Percentiles rank a stretch among this genome's conserved stretches.
These are phyloP conservation scores for Russula dissimulans DNA, from an alignment of 768 basidiomycete species.

Conservation along the genomic window DNA sequence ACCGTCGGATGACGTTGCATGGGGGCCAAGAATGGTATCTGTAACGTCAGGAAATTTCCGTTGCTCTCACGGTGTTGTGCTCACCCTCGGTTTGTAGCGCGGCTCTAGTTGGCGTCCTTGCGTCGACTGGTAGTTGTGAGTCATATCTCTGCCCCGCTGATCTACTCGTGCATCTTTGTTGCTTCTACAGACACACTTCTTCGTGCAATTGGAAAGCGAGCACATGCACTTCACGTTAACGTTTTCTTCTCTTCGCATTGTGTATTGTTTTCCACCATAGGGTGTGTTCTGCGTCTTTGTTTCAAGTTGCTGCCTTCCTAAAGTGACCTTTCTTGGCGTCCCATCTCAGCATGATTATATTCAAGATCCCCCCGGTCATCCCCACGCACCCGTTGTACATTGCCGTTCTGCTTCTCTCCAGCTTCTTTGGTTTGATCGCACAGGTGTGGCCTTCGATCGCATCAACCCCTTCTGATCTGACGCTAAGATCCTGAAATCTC, in stretches of 20 bases:
- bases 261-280: constrained; percentile 32
- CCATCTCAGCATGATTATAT: constrained; percentile 34
- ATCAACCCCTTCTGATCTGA: not conserved
- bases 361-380: constrained; percentile 35
- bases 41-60: constrained; percentile 38
- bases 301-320: not conserved
- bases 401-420: constrained; percentile 39
- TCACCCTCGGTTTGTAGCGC: constrained; percentile 31
- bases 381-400: constrained; percentile 40
- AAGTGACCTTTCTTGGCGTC: not conserved
- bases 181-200: constrained; percentile 36
- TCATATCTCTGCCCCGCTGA: not conserved
- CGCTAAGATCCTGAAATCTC: not conserved
- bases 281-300: constrained; percentile 16
- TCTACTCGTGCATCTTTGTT: not conserved
- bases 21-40: constrained; percentile 42
- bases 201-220: constrained; percentile 65
- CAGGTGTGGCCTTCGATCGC: constrained; percentile 24
- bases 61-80: not conserved
- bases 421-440: constrained; percentile 43
- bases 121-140: constrained; percentile 62
- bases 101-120: constrained; percentile 56
- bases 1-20: constrained; percentile 20
- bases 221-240: constrained; percentile 66
- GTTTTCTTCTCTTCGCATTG: constrained; percentile 55